Base-by-base conservation (phyloP, 1,139 yeast genomes). In the Nakaseomyces delphensis region DNA sequence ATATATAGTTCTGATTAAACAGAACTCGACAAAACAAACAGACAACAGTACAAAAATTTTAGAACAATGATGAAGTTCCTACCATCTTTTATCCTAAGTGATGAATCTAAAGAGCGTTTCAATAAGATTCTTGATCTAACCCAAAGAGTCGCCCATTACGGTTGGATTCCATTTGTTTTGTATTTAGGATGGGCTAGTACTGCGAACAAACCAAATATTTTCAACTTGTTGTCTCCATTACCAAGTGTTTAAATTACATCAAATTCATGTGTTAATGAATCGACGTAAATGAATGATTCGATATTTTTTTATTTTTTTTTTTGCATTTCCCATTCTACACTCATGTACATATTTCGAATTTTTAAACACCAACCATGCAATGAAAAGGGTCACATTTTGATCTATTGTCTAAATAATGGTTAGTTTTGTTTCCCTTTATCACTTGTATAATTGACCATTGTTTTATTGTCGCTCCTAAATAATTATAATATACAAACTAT, bases 81-180 rank as follows among this genome's bases (percentile, higher is more conserved):
- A 43, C 64, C 65, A 44, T 57, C 65, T 36, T 62, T 60, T 39
- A 62, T 62, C 40, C 47, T 62, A 45, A 60, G 64, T 43, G 86
- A 80, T 67, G 85, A 79, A 63, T 77, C 83, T 49, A 79, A 81
- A 75, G 98, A 91, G 70, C 86, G 97, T 69, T 76, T 91, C 64
- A 67, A 80, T 64, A 85, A 81, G 65, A 69, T 87, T 51, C 70
- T 87, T 56, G 94, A 84, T 56, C 73, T 86, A 57, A 81, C 96
- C 52, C 84, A 86, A 65, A 83, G 85, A 44, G 74, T 84, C 59
- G 84, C 91, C 47, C 97, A 91, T 69, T 91, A 87, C 66, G 96
- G 97, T 36, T 91, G 95, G 84, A 82, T 91, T 57, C 98, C 98
- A 47, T 83, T 91, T 61, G 82, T 91, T 52, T 72, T 91, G 59